These are phyloP conservation scores for Diversispora epigaea DNA, from an alignment of 192 early-diverging fungal genomes.

Conservation along the genomic window DNA sequence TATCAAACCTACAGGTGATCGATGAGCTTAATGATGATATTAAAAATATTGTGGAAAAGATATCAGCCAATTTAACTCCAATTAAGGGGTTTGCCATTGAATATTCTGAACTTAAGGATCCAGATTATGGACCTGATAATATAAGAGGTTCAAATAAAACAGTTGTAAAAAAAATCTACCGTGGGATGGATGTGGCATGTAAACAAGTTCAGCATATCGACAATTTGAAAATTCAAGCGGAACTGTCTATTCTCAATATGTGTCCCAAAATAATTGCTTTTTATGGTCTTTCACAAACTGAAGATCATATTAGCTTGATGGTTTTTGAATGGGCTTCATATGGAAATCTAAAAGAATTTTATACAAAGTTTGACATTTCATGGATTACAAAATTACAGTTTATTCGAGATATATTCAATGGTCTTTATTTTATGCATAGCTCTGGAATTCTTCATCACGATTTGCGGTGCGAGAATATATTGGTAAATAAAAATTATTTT, in stretches of 20 bases:
- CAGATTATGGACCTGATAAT: neutral
- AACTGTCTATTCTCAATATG: neutral
- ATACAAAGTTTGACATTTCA: neutral
- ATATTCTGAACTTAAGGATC: neutral
- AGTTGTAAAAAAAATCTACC: neutral
- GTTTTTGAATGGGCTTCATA: conserved; percentile 8
- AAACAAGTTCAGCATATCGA: neutral
- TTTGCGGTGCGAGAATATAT: neutral
- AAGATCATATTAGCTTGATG: conserved; percentile 1
- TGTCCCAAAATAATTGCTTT: conserved; percentile 1
- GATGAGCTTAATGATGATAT: no score
- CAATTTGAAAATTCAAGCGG: neutral
- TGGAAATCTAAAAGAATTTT: conserved; percentile 6
- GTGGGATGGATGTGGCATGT: neutral
- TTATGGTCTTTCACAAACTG: neutral
- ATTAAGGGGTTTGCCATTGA: no score
- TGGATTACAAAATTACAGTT: neutral
- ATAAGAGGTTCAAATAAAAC: neutral
- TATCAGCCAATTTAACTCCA: no score
- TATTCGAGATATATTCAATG: neutral
- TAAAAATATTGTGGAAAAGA: no score
- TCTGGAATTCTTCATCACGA: conserved; percentile 1
- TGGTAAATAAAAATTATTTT: neutral
- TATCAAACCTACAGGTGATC: neutral
- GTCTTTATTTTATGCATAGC: neutral